phyloP scores from a whole-genome alignment of 768 basidiomycete species.

The Termitomyces sp. region DNA sequence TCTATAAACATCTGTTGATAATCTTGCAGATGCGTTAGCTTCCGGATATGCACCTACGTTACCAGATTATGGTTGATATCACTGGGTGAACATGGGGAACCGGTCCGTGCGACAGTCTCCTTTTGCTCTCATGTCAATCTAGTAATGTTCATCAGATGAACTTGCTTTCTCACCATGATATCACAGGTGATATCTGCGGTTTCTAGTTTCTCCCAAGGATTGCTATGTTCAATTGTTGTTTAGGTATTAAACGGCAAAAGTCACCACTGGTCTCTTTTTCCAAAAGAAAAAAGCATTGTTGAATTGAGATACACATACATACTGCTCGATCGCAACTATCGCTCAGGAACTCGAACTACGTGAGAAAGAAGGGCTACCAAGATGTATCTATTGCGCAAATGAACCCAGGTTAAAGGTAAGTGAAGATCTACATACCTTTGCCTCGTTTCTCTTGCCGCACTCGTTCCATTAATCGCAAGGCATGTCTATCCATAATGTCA shows the following conservation, averaged over 20 bases:
- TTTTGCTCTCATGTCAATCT: background rate
- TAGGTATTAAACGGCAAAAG: background rate
- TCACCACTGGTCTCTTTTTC: background rate
- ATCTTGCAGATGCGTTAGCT: background rate
- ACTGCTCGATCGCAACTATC: background rate
- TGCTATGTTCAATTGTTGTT: background rate
- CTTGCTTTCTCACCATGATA: no score
- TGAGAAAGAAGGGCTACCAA: slow-evolving; percentile 19
- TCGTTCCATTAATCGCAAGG: slow-evolving; percentile 48
- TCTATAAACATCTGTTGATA: background rate
- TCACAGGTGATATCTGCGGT: no score
- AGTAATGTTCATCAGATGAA: background rate
- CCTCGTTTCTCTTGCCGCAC: slow-evolving; percentile 44
- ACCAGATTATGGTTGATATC: background rate
- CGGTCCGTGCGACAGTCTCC: background rate
- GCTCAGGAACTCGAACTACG: background rate
- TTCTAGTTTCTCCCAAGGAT: background rate
- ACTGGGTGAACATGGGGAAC: no score
- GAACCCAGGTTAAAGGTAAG: background rate
- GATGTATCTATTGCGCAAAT: slow-evolving; percentile 20
- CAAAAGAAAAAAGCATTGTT: background rate
- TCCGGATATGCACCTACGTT: background rate
- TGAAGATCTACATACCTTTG: slow-evolving; percentile 23
- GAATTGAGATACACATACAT: background rate
- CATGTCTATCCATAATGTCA: slow-evolving; percentile 82